Evolutionary conservation across 2,329 filamentous ascomycete genomes (phyloP).

Genomic region (Sodiomyces alkalinus): DNA sequence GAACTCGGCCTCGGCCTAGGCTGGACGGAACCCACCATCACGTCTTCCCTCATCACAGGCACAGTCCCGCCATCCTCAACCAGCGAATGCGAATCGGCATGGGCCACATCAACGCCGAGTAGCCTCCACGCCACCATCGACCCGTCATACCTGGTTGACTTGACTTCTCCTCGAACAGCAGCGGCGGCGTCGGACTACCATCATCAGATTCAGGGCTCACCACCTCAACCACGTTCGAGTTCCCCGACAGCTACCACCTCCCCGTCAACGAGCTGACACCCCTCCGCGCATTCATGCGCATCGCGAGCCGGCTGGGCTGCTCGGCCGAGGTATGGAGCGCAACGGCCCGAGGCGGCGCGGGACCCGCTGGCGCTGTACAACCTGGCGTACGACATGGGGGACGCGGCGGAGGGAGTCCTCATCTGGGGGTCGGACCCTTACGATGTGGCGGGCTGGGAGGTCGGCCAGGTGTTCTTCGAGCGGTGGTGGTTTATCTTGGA

Average conservation of each 20-base stretch:
- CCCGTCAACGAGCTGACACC: conserved; percentile 32
- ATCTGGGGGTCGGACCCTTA: conserved; percentile 35
- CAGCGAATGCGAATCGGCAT: too few species aligned
- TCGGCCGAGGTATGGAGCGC: conserved; percentile 28
- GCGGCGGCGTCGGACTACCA: not conserved
- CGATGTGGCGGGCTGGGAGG: conserved; percentile 35
- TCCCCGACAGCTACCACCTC: conserved; percentile 31
- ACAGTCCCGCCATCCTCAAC: not conserved
- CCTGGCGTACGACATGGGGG: conserved; percentile 42
- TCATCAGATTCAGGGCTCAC: too few species aligned
- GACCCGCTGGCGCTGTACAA: conserved; percentile 31
- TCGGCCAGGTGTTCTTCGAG: conserved; percentile 41
- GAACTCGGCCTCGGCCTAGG: conserved; percentile 8
- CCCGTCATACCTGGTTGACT: not conserved
- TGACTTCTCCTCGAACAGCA: not conserved
- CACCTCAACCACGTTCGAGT: conserved; percentile 8
- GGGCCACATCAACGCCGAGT: not conserved
- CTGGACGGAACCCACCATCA: not conserved
- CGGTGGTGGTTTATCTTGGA: conserved; percentile 49
- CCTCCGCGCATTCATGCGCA: conserved; percentile 28
- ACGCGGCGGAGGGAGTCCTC: conserved; percentile 32
- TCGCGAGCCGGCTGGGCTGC: conserved; percentile 30
- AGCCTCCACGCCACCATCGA: not conserved
- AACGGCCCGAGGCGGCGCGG: conserved; percentile 27
- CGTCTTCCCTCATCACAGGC: not conserved